phyloP scores from a whole-genome alignment of 192 early-diverging fungal genomes.

The Phlyctochytrium arcticum region DNA sequence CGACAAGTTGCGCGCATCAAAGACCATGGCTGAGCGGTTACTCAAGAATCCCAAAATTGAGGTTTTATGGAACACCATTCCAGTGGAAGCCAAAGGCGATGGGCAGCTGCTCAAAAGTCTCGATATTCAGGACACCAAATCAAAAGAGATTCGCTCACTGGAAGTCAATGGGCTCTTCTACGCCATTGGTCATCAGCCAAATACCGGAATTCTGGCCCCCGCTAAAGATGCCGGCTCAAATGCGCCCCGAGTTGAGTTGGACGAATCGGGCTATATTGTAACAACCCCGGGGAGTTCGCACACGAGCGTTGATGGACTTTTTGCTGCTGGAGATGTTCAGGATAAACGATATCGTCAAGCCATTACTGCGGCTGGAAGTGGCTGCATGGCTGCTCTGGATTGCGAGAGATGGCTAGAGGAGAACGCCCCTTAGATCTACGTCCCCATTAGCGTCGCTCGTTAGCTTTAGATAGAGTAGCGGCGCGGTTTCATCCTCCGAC shows the following conservation, averaged over 20 bases:
- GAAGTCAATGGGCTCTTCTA: conserved; percentile 90
- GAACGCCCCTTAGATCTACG: conserved; percentile 13
- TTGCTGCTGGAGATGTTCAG: conserved; percentile 96
- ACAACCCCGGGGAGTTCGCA: conserved; percentile 53
- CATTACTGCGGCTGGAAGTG: conserved; percentile 89
- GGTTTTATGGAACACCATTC: conserved; percentile 78
- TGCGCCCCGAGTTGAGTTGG: conserved; percentile 65
- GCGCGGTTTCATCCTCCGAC: too few species aligned
- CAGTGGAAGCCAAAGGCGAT: conserved; percentile 81
- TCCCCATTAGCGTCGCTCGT: too few species aligned
- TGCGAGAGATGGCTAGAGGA: conserved; percentile 87
- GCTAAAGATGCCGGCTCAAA: conserved; percentile 57
- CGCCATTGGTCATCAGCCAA: conserved; percentile 93
- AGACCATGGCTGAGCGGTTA: conserved; percentile 90
- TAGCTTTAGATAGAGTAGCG: too few species aligned
- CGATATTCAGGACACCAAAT: conserved; percentile 66
- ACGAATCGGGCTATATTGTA: conserved; percentile 82
- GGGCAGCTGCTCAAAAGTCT: conserved; percentile 67
- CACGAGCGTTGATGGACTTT: conserved; percentile 84
- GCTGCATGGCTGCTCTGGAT: conserved; percentile 97
- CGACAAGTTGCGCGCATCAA: conserved; percentile 89
- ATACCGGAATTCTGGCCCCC: conserved; percentile 33
- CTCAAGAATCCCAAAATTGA: conserved; percentile 80
- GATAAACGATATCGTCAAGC: conserved; percentile 94
- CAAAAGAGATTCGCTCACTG: conserved; percentile 58